These are phyloP conservation scores for Anisodus acutangulus DNA, from an alignment of 257 asterid genomes.

Conservation along the genomic window DNA sequence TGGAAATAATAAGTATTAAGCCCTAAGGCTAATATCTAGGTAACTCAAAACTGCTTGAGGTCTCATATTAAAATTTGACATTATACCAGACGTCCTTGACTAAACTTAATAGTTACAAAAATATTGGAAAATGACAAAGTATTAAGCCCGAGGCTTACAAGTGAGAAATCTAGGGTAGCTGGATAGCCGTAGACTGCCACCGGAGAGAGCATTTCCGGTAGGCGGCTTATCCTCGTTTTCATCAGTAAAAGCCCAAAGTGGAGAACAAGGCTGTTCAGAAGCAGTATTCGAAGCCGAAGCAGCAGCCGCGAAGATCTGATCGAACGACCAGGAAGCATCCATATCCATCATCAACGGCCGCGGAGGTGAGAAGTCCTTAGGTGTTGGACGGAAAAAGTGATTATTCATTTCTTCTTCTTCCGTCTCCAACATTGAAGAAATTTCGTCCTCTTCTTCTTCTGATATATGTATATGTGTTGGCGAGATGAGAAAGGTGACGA, in stretches of 20 bases:
- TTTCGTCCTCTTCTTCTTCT: slow-evolving; percentile 51
- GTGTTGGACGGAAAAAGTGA: slow-evolving; percentile 17
- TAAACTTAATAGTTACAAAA: slow-evolving; percentile 6
- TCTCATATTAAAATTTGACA: too few species aligned
- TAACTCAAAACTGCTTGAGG: too few species aligned
- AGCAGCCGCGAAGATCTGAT: slow-evolving; percentile 68
- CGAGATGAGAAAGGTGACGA: slow-evolving; percentile 25
- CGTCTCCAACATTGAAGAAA: slow-evolving; percentile 54
- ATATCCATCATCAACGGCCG: slow-evolving; percentile 56
- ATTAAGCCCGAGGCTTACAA: slow-evolving; percentile 46
- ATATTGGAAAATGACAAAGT: not conserved
- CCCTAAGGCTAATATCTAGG: too few species aligned
- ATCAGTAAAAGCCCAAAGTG: slow-evolving; percentile 81
- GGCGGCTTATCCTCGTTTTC: slow-evolving; percentile 48
- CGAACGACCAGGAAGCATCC: slow-evolving; percentile 78
- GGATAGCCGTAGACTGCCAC: slow-evolving; percentile 46
- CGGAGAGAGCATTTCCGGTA: slow-evolving; percentile 33
- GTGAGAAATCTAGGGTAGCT: slow-evolving; percentile 55
- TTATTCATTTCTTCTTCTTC: slow-evolving; percentile 41
- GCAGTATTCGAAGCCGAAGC: slow-evolving; percentile 34
- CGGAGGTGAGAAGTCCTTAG: slow-evolving; percentile 30
- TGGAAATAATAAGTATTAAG: too few species aligned
- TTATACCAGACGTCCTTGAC: too few species aligned
- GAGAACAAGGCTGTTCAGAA: slow-evolving; percentile 77
- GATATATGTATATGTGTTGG: slow-evolving; percentile 32